These are phyloP conservation scores for Crithidia acanthocephali DNA, from an alignment of 208 protist species.

Conservation along the genomic window DNA sequence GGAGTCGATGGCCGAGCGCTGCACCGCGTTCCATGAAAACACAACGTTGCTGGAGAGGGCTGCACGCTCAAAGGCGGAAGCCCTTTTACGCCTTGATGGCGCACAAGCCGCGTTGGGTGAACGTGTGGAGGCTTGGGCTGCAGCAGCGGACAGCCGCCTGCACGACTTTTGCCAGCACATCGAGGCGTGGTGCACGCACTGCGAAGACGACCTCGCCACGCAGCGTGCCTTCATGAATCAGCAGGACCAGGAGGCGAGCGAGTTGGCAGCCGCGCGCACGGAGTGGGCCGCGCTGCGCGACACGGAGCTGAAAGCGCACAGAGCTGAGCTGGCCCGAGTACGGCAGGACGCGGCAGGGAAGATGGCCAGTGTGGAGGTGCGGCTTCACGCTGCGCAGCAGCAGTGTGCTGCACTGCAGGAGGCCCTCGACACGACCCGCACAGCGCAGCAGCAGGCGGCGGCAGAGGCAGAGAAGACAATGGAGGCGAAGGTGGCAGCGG, in stretches of 20 bases:
- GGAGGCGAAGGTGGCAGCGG: background rate
- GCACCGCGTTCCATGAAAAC: background rate
- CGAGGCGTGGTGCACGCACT: background rate
- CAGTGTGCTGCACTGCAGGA: slow-evolving; percentile 3
- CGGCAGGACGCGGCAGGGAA: slow-evolving; percentile 7
- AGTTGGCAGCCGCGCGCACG: slow-evolving; percentile 11
- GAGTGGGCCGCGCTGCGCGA: slow-evolving; percentile 15
- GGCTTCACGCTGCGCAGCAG: slow-evolving; percentile 17
- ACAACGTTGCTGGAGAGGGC: background rate
- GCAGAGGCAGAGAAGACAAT: background rate
- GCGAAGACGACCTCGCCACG: background rate
- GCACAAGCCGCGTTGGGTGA: background rate
- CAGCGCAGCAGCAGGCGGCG: background rate
- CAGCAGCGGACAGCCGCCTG: background rate
- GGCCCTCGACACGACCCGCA: slow-evolving; percentile 14
- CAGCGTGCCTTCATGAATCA: background rate
- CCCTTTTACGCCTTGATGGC: background rate
- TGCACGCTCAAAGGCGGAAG: background rate
- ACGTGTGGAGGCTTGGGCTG: background rate
- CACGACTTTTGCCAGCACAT: background rate
- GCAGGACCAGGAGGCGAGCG: background rate
- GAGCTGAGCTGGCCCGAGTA: slow-evolving; percentile 22
- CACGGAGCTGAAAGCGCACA: slow-evolving; percentile 13
- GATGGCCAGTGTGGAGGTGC: slow-evolving; percentile 4
- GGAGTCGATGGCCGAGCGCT: background rate